Evolutionary conservation across 139 green algal genomes (phyloP).

Genomic region (Eudorina sp.): DNA sequence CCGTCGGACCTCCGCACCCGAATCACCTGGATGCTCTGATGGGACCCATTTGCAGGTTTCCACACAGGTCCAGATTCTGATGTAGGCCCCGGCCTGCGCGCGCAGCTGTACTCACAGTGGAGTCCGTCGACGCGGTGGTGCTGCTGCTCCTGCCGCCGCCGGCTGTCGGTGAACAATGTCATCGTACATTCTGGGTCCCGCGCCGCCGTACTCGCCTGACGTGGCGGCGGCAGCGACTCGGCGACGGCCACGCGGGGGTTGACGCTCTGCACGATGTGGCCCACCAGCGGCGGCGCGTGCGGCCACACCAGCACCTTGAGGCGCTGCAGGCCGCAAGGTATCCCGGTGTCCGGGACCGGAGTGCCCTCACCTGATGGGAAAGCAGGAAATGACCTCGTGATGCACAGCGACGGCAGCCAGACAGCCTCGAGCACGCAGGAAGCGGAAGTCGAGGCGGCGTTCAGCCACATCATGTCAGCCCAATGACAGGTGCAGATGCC

Average conservation of each 20-base stretch:
- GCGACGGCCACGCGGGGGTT: not conserved
- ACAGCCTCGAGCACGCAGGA: not conserved
- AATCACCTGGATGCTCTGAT: not conserved
- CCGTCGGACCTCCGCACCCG: not conserved
- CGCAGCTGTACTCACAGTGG: not conserved
- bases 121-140: not conserved
- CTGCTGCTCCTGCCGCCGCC: not conserved
- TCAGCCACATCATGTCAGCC: not conserved
- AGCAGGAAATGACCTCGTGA: not conserved
- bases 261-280: not conserved
- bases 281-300: not conserved
- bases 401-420: too few species aligned
- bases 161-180: not conserved
- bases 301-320: constrained; percentile 41
- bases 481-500: not conserved
- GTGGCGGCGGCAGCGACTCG: not conserved
- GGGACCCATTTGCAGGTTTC: not conserved
- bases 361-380: not conserved
- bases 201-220: not conserved
- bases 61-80: not conserved
- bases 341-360: not conserved
- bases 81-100: not conserved
- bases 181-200: not conserved
- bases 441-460: too few species aligned
- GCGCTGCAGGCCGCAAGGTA: constrained; percentile 25